These are phyloP conservation scores for Cryptococcus sp. DNA, from an alignment of 1,284 basidiomycete genomes.

Conservation along the genomic window DNA sequence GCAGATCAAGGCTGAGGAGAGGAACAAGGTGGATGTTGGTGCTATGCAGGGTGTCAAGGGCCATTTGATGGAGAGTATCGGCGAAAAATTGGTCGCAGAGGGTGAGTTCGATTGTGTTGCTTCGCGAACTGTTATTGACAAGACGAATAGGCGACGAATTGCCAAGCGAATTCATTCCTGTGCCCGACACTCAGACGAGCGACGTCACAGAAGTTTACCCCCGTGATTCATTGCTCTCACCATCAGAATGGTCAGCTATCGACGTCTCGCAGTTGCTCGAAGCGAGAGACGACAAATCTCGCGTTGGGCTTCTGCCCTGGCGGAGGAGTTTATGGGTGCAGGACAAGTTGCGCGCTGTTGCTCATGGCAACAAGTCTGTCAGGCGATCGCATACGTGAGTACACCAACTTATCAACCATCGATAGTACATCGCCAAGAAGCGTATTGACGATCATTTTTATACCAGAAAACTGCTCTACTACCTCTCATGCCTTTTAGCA, in stretches of 20 bases:
- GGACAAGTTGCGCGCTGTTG: slow-evolving; percentile 38
- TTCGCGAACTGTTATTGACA: neutral
- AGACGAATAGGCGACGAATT: slow-evolving; percentile 8
- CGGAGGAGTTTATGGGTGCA: slow-evolving; percentile 66
- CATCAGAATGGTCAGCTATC: slow-evolving; percentile 60
- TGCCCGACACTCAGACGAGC: slow-evolving; percentile 65
- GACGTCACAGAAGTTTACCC: slow-evolving; percentile 74
- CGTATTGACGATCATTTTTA: neutral
- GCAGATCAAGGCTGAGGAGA: slow-evolving; percentile 75
- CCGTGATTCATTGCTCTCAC: slow-evolving; percentile 71
- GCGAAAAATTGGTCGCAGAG: slow-evolving; percentile 59
- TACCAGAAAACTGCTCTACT: slow-evolving; percentile 71
- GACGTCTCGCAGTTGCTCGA: slow-evolving; percentile 58
- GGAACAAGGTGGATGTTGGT: slow-evolving; percentile 80
- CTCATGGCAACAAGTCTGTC: slow-evolving; percentile 16
- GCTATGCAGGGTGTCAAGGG: slow-evolving; percentile 79
- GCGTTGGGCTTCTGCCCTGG: slow-evolving; percentile 63
- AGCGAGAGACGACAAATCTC: slow-evolving; percentile 60
- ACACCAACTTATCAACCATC: slow-evolving; percentile 17
- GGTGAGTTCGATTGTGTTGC: slow-evolving; percentile 9
- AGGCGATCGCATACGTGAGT: slow-evolving; percentile 59
- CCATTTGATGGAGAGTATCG: slow-evolving; percentile 77
- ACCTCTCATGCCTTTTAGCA: slow-evolving; percentile 72
- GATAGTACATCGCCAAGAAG: neutral
- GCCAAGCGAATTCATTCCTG: slow-evolving; percentile 63